These are phyloP conservation scores for Acrocalymma vagum DNA, from an alignment of 2,329 filamentous ascomycete genomes.

Conservation along the genomic window DNA sequence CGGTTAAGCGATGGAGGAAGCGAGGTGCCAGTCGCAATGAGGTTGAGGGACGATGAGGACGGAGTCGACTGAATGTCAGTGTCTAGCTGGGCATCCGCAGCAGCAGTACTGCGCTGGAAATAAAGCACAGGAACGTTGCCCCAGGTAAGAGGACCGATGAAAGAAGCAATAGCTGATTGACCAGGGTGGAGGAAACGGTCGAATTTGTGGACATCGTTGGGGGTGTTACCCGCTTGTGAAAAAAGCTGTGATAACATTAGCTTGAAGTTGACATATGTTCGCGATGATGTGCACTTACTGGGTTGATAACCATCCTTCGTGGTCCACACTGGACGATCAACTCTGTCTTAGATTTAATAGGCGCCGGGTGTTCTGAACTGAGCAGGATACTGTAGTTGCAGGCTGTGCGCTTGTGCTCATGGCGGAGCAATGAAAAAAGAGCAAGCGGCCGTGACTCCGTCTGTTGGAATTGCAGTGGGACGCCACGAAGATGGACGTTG, in stretches of 20 bases:
- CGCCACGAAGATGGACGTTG: conserved; percentile 74
- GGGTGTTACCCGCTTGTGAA: conserved; percentile 86
- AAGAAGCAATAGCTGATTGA: conserved; percentile 85
- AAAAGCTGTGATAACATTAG: conserved; percentile 64
- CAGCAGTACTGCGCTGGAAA: conserved; percentile 70
- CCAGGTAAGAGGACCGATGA: conserved; percentile 92
- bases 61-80: conserved; percentile 10
- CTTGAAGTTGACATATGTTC: not conserved
- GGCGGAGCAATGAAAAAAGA: conserved; percentile 86
- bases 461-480: conserved; percentile 63
- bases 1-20: conserved; percentile 77
- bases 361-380: conserved; percentile 75
- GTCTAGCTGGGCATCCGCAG: conserved; percentile 23
- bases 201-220: conserved; percentile 98
- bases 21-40: conserved; percentile 88
- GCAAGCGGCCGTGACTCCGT: conserved; percentile 69
- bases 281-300: conserved; percentile 49
- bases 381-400: conserved; percentile 87
- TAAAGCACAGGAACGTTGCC: conserved; percentile 89
- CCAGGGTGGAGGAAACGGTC: conserved; percentile 91
- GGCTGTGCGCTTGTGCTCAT: conserved; percentile 93
- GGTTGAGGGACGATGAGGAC: conserved; percentile 60
- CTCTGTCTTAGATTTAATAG: conserved; percentile 91
- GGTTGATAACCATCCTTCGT: conserved; percentile 85
- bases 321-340: conserved; percentile 91